A percentile compares a stretch with the other conserved stretches of the same genome.
phyloP scores from a whole-genome alignment of 2,329 filamentous ascomycete species.

The Cordyceps javanica region DNA sequence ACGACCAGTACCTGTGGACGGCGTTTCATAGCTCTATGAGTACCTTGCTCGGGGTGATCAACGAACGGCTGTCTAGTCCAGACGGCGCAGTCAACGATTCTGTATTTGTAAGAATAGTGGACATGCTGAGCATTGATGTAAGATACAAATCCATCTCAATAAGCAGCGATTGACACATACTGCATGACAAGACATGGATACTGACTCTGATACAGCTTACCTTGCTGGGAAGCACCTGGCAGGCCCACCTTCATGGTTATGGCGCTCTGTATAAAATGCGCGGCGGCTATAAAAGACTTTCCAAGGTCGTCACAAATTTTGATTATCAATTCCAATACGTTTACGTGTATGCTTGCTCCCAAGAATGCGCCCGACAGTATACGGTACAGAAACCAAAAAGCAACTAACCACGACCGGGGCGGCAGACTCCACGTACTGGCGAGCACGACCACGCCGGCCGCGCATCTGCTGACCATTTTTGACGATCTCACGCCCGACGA shows the following conservation, averaged over 20 bases:
- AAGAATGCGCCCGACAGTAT: neutral
- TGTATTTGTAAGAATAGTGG: conserved; percentile 2
- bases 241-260: conserved; percentile 9
- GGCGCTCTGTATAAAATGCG: conserved; percentile 3
- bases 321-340: conserved; percentile 5
- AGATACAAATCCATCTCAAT: neutral
- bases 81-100: neutral
- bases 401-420: neutral
- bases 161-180: neutral
- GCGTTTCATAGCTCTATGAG: conserved; percentile 1
- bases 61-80: neutral
- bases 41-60: neutral
- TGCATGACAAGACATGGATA: neutral
- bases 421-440: neutral
- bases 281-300: conserved; percentile 5
- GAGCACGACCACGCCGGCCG: conserved; percentile 6
- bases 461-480: neutral
- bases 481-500: neutral
- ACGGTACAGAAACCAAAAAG: neutral
- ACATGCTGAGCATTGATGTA: conserved; percentile 7
- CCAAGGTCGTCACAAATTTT: neutral
- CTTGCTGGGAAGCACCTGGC: neutral
- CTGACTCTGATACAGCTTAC: neutral
- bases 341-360: neutral
- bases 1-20: conserved; percentile 2